Conservation (phyloP, 2,329 filamentous ascomycete species). For the Pestalotiopsis sp. region DNA sequence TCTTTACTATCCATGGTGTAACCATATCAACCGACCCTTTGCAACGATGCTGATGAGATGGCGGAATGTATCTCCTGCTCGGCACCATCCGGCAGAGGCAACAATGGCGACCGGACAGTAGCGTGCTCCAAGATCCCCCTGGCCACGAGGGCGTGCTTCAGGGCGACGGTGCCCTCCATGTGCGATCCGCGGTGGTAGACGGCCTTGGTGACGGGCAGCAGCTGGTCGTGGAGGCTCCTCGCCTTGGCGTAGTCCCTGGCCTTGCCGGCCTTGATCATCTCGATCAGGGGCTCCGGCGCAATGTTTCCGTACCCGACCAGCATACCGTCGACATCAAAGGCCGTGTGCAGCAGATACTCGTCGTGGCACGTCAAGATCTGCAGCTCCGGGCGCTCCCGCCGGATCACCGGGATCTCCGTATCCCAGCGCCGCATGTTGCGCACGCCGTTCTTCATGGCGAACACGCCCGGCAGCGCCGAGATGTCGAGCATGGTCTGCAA, state of each 20-base stretch:
- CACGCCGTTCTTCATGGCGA: slow-evolving; percentile 60
- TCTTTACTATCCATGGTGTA: not conserved
- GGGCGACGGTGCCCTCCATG: slow-evolving; percentile 55
- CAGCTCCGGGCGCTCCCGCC: slow-evolving; percentile 47
- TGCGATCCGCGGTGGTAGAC: slow-evolving; percentile 57
- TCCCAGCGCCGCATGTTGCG: slow-evolving; percentile 61
- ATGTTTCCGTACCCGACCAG: slow-evolving; percentile 44
- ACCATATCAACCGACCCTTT: not conserved
- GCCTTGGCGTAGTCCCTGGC: slow-evolving; percentile 50
- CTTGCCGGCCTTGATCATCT: slow-evolving; percentile 54
- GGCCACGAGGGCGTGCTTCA: slow-evolving; percentile 55
- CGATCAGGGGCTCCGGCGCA: slow-evolving; percentile 50
- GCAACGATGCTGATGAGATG: slow-evolving; percentile 28
- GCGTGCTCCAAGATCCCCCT: slow-evolving; percentile 51
- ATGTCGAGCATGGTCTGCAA: slow-evolving; percentile 56
- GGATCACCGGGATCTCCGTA: slow-evolving; percentile 56
- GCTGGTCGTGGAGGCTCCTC: slow-evolving; percentile 50
- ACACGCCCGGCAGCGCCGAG: slow-evolving; percentile 52
- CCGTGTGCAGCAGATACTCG: slow-evolving; percentile 54
- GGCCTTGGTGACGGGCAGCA: slow-evolving; percentile 54
- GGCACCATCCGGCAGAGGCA: slow-evolving; percentile 44
- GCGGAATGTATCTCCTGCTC: slow-evolving; percentile 45
- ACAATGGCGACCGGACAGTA: slow-evolving; percentile 50
- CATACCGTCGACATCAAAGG: slow-evolving; percentile 55
- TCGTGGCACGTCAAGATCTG: slow-evolving; percentile 55